Percentiles rank a stretch among this genome's conserved stretches.
Evolutionary conservation across 192 early-diverging fungal genomes (phyloP).

Genomic region (Podila clonocystis): DNA sequence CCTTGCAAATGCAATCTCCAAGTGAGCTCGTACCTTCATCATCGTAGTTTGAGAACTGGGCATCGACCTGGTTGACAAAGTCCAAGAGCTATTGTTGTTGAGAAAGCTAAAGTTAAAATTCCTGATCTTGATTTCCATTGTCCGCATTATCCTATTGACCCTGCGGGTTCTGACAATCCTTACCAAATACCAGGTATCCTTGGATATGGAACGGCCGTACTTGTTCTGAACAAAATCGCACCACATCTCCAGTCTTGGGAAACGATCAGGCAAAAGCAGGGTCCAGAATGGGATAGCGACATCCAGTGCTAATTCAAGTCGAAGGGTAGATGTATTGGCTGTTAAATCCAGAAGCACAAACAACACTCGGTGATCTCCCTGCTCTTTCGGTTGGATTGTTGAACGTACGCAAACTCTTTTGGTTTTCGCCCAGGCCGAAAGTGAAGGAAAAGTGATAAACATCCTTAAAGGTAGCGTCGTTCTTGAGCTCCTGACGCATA

Average conservation of each 20-base stretch:
- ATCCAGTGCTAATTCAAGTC: slow-evolving; percentile 64
- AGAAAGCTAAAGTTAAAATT: neutral
- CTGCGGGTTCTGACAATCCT: neutral
- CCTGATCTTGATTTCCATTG: neutral
- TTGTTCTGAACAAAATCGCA: slow-evolving; percentile 78
- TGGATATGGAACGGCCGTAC: slow-evolving; percentile 80
- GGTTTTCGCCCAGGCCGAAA: slow-evolving; percentile 74
- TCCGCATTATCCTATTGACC: neutral
- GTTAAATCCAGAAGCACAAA: neutral
- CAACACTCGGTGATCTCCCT: neutral
- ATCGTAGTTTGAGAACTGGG: slow-evolving; percentile 75
- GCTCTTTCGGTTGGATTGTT: neutral
- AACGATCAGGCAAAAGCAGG: slow-evolving; percentile 69
- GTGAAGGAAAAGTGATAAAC: slow-evolving; percentile 82
- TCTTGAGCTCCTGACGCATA: slow-evolving; percentile 63
- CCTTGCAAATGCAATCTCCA: too few species aligned
- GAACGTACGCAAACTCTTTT: slow-evolving; percentile 77
- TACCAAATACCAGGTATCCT: slow-evolving; percentile 88
- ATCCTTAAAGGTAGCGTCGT: slow-evolving; percentile 68
- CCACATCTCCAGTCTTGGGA: slow-evolving; percentile 74
- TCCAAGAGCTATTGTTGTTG: slow-evolving; percentile 70
- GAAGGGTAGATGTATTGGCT: too few species aligned
- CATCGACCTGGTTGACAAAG: slow-evolving; percentile 70
- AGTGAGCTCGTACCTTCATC: slow-evolving; percentile 58
- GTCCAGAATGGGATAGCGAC: slow-evolving; percentile 81